A percentile compares a stretch with the other conserved stretches of the same genome.
These are phyloP conservation scores for Gastrolobium bilobum DNA, from an alignment of 306 rosid genomes.

Conservation along the genomic window DNA sequence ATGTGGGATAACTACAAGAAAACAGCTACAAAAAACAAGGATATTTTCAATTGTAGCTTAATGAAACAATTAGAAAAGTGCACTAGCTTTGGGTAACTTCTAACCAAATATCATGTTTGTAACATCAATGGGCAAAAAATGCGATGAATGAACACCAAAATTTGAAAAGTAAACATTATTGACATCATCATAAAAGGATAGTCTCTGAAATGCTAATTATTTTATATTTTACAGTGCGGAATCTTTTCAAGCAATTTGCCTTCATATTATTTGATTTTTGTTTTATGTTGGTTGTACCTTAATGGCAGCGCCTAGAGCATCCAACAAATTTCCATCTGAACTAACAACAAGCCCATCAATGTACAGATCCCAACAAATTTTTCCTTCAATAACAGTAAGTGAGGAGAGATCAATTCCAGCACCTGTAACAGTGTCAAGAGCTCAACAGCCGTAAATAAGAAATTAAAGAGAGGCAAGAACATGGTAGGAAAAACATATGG, in stretches of 20 bases:
- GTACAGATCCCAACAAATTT: conserved; percentile 95
- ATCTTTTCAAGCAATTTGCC: conserved; percentile 27
- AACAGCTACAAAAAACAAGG: conserved; percentile 20
- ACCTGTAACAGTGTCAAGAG: conserved; percentile 52
- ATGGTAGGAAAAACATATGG: neutral
- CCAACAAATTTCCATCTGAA: conserved; percentile 91
- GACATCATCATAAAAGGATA: conserved; percentile 5
- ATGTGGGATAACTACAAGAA: conserved; percentile 1
- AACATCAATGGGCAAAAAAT: conserved; percentile 23
- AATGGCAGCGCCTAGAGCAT: conserved; percentile 88
- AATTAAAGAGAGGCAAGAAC: conserved; percentile 22
- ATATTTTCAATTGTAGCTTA: neutral
- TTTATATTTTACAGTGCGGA: neutral
- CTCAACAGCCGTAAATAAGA: conserved; percentile 19
- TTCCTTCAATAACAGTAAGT: conserved; percentile 75
- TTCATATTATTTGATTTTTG: neutral
- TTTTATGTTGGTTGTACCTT: conserved; percentile 64
- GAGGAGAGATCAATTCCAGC: conserved; percentile 89
- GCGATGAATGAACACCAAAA: conserved; percentile 27
- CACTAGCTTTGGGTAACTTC: neutral
- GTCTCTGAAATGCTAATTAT: conserved; percentile 11
- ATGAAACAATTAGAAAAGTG: conserved; percentile 27
- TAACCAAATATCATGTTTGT: neutral
- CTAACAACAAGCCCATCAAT: conserved; percentile 87
- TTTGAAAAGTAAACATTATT: neutral